A percentile compares a stretch with the other conserved stretches of the same genome.
These are phyloP conservation scores for Botrytis sinoallii DNA, from an alignment of 2,329 filamentous ascomycete genomes.

Conservation along the genomic window DNA sequence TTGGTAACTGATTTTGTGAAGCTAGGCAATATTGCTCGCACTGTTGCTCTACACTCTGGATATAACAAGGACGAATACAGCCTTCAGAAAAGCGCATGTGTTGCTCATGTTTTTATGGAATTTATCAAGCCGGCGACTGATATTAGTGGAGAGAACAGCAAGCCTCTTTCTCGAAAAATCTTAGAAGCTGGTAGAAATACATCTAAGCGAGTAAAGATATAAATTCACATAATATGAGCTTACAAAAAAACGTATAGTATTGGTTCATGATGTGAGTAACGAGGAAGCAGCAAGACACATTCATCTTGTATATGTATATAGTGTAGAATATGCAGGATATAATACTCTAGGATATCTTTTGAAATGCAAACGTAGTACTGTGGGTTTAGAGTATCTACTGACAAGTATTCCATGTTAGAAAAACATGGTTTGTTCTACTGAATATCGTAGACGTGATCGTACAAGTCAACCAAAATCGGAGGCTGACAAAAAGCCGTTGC, in stretches of 20 bases:
- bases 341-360: no score
- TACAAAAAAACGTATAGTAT: neutral
- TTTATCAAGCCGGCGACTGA: neutral
- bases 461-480: neutral
- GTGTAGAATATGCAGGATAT: neutral
- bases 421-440: neutral
- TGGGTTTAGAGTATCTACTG: neutral
- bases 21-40: neutral
- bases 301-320: neutral
- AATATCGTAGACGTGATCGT: neutral
- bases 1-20: neutral
- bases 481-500: neutral
- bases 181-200: neutral
- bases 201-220: constrained; percentile 2
- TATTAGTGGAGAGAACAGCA: neutral
- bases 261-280: neutral
- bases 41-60: neutral
- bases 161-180: neutral
- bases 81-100: neutral
- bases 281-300: neutral
- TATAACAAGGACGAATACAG: neutral
- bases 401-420: neutral
- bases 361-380: neutral
- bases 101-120: neutral
- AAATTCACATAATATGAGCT: neutral